These are phyloP conservation scores for Warburgia ugandensis DNA, from an alignment of 164 flowering plant species.

Conservation along the genomic window DNA sequence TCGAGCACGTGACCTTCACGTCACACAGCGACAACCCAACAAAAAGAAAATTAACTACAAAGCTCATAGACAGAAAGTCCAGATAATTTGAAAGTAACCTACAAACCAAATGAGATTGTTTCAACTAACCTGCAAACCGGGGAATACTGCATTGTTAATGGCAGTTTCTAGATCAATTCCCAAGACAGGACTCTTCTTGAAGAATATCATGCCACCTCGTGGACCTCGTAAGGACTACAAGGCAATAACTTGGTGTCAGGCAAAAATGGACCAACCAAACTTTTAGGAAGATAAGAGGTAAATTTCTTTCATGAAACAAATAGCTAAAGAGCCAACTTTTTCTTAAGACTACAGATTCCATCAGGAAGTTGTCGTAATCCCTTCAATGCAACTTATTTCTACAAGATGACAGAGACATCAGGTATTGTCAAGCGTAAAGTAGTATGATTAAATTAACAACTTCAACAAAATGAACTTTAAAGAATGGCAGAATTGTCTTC, in stretches of 20 bases:
- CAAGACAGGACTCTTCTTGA: constrained; percentile 67
- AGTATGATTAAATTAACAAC: too few relatives aligned
- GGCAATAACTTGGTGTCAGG: constrained; percentile 3
- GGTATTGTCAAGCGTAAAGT: too few relatives aligned
- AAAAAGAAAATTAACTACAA: neutral
- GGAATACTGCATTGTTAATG: constrained; percentile 87
- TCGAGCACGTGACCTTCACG: too few relatives aligned
- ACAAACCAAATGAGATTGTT: neutral
- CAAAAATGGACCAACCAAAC: neutral
- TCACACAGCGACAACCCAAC: too few relatives aligned
- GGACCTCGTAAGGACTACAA: constrained; percentile 63
- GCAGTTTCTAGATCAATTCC: constrained; percentile 84
- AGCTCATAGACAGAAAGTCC: neutral
- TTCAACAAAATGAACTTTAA: too few relatives aligned
- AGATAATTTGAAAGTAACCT: neutral
- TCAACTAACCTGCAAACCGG: constrained; percentile 76
- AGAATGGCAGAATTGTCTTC: too few relatives aligned
- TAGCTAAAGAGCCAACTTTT: too few relatives aligned
- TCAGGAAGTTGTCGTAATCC: neutral
- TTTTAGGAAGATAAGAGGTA: neutral
- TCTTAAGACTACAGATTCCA: neutral
- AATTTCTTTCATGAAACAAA: neutral
- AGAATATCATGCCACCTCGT: constrained; percentile 78
- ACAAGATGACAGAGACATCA: neutral
- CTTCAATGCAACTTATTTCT: neutral